Conservation (phyloP, 2,329 filamentous ascomycete species). For the Fusarium penzigii region DNA sequence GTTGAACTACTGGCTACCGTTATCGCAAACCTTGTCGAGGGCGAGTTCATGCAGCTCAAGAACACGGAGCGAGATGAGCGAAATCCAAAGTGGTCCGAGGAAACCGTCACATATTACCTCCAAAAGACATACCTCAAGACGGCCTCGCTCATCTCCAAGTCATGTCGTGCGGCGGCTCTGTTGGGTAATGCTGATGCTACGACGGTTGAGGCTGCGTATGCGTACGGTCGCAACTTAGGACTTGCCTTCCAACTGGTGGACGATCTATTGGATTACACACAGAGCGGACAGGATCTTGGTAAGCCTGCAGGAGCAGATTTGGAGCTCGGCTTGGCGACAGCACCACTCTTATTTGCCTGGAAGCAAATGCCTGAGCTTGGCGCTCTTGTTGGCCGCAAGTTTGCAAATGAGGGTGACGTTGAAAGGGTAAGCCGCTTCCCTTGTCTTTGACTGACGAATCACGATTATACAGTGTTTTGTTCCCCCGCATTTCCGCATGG, state of each 20-base stretch:
- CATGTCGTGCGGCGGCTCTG: conserved; percentile 85
- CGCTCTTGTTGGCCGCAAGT: conserved; percentile 87
- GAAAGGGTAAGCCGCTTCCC: conserved; percentile 62
- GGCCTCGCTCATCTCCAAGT: conserved; percentile 93
- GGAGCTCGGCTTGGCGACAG: conserved; percentile 89
- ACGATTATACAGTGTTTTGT: conserved; percentile 4
- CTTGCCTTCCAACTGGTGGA: conserved; percentile 97
- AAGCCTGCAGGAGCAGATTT: conserved; percentile 95
- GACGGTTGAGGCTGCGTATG: conserved; percentile 88
- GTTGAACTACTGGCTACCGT: conserved; percentile 93
- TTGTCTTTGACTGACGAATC: conserved; percentile 14
- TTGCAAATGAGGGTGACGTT: conserved; percentile 80
- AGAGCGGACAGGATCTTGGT: conserved; percentile 79
- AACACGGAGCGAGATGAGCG: conserved; percentile 90
- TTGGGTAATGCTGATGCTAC: conserved; percentile 74
- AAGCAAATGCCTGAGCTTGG: conserved; percentile 84
- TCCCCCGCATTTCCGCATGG: background rate
- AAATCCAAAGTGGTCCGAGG: conserved; percentile 82
- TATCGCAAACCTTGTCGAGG: conserved; percentile 96
- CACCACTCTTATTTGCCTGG: conserved; percentile 94
- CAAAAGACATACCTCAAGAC: conserved; percentile 99
- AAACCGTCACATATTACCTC: conserved; percentile 88
- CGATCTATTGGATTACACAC: conserved; percentile 96
- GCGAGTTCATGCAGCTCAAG: conserved; percentile 99
- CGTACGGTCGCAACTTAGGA: conserved; percentile 90